Evolutionary conservation across 2,329 filamentous ascomycete genomes (phyloP).

Genomic region (Trichoderma atrobrunneum): DNA sequence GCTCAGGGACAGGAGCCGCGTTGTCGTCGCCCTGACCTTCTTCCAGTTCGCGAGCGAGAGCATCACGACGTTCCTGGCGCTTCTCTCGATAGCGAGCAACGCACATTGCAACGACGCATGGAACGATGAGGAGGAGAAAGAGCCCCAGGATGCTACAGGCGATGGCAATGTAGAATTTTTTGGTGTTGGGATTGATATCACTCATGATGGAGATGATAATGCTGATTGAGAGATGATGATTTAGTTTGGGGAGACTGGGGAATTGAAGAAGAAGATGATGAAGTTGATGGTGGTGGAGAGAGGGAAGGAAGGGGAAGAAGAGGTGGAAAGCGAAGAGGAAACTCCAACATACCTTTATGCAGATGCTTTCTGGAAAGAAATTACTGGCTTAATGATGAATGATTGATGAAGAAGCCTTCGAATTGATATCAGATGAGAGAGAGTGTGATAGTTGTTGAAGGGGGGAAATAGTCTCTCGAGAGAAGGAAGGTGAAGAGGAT

Average conservation of each 20-base stretch:
- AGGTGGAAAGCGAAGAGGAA: background rate
- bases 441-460: background rate
- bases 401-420: background rate
- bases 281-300: background rate
- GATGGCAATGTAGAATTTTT: background rate
- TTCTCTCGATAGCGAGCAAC: slow-evolving; percentile 6
- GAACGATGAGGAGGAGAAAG: slow-evolving; percentile 2
- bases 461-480: background rate
- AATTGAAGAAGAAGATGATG: background rate
- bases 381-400: background rate
- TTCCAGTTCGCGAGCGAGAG: background rate
- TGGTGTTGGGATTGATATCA: background rate
- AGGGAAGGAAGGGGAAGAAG: background rate
- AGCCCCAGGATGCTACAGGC: background rate
- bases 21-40: background rate
- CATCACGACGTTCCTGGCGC: background rate
- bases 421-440: background rate
- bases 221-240: background rate
- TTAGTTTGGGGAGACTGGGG: background rate
- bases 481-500: background rate
- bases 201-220: background rate
- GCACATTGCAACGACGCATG: slow-evolving; percentile 7
- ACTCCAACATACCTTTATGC: background rate
- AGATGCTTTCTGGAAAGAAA: background rate
- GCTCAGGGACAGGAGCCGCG: background rate